Evolutionary conservation across 768 basidiomycete genomes (phyloP).

Genomic region (Phylloporus arenicola): DNA sequence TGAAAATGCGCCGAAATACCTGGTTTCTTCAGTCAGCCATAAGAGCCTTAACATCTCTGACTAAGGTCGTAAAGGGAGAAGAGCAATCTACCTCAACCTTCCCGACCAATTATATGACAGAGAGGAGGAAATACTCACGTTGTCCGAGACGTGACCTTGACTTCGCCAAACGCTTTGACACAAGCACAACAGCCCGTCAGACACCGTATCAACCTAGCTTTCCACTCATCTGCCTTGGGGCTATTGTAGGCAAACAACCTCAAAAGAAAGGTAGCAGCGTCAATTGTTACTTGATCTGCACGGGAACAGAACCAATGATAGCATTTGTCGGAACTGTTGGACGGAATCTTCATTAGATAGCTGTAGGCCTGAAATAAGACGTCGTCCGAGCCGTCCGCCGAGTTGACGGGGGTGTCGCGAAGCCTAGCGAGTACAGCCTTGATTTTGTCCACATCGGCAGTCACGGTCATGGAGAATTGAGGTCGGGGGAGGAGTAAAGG

Average conservation of each 20-base stretch:
- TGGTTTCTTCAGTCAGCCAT: constrained; percentile 29
- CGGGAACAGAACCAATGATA: constrained; percentile 81
- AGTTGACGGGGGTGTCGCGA: constrained; percentile 54
- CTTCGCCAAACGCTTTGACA: constrained; percentile 57
- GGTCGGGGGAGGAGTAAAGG: background rate
- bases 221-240: constrained; percentile 58
- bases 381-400: constrained; percentile 41
- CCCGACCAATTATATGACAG: background rate
- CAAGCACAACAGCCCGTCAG: constrained; percentile 65
- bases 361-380: constrained; percentile 47
- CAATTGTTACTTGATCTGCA: constrained; percentile 49
- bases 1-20: constrained; percentile 70
- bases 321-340: constrained; percentile 32
- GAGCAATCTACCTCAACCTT: constrained; percentile 5
- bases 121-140: constrained; percentile 53
- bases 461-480: constrained; percentile 19
- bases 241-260: constrained; percentile 76
- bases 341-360: constrained; percentile 47
- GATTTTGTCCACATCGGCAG: constrained; percentile 34
- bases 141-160: constrained; percentile 56
- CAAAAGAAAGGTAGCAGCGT: constrained; percentile 75
- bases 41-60: background rate
- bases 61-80: constrained; percentile 8
- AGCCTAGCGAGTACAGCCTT: constrained; percentile 48
- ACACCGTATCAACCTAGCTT: constrained; percentile 47